A percentile compares a stretch with the other conserved stretches of the same genome.
phyloP scores from a whole-genome alignment of 208 protist genomes.

The Tritrichomonas foetus region DNA sequence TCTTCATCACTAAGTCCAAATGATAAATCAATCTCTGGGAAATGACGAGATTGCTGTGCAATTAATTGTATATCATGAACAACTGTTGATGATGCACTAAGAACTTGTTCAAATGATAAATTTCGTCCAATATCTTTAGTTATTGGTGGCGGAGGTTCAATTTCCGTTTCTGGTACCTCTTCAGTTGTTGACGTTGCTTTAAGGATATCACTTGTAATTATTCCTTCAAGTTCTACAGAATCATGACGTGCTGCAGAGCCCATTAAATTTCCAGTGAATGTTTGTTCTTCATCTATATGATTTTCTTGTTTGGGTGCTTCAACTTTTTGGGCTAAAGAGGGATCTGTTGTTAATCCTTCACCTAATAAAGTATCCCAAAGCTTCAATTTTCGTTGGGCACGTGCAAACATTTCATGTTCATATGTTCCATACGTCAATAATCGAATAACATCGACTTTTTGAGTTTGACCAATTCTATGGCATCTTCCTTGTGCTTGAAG shows the following conservation, averaged over 20 bases:
- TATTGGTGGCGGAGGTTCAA: not conserved
- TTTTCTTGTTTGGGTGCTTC: not conserved
- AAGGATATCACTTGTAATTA: not conserved
- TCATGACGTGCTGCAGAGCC: too few relatives aligned
- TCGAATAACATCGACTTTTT: slow-evolving; percentile 78
- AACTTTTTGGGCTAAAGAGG: not conserved
- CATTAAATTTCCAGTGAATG: not conserved
- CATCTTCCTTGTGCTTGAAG: slow-evolving; percentile 82
- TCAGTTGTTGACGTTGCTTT: not conserved
- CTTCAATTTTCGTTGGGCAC: slow-evolving; percentile 72
- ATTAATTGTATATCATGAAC: not conserved
- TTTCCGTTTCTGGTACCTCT: not conserved
- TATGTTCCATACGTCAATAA: slow-evolving; percentile 82
- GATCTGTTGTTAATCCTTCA: not conserved
- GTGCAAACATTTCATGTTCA: slow-evolving; percentile 79
- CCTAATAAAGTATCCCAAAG: not conserved
- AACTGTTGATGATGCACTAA: not conserved
- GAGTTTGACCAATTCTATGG: slow-evolving; percentile 84
- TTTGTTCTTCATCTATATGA: not conserved
- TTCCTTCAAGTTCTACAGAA: too few relatives aligned
- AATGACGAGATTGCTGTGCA: not conserved
- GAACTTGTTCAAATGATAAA: not conserved
- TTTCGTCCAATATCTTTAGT: not conserved
- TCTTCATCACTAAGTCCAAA: not conserved
- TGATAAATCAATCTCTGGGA: not conserved